Evolutionary conservation across 306 rosid species (phyloP), one percentile per base, ranked within the genome.

Genomic region (Pterocarpus santalinus): DNA sequence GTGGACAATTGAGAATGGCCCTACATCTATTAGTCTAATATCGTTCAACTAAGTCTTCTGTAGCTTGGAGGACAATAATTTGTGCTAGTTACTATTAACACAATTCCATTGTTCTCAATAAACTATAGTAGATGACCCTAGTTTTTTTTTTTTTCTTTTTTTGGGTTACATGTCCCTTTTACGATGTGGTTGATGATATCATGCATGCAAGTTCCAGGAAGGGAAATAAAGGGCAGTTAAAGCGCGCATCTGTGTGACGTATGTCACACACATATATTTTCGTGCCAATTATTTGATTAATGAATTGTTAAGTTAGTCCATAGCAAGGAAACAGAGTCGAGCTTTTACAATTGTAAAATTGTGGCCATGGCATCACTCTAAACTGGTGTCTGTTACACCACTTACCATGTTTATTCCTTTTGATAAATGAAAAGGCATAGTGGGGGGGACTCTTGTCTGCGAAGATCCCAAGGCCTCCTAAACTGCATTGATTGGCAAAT

Each of bases 1-100:
- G 41, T 72, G 75, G 84, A 80, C 83, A 82, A 75, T 39, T 57
- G 75, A 38, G 33, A 69, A 72, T 82, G 84, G 82, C 80, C 89
- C 81, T 79, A 72, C 84, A 55, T 28, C 14, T 10, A 60, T 8
- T 60, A 47, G 13, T 22, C 62, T 61, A 49, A 44, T 30, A 30
- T 72, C 84, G 74, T 85, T 75, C 68, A 46, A 52, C 61, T 22
- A 73, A 79, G 51, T 80, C 66, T 16, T 66, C 71, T 71, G 61
- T 57, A 69, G 62, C 63, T 79, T 73, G 44, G 49, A 61, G 47
- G 67, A 73, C 80, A 84, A 77, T 43, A 15, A 72, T 69, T 83
- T 78, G 77, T 81, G 58, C 66, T 49, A 58, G 57, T 69, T 55
- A 55, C 61, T 15, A 52, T 56, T 17, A 10, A 30, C 15, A 7